Conservation (phyloP, 345 rosid genomes). For the Rubroshorea leprosula region DNA sequence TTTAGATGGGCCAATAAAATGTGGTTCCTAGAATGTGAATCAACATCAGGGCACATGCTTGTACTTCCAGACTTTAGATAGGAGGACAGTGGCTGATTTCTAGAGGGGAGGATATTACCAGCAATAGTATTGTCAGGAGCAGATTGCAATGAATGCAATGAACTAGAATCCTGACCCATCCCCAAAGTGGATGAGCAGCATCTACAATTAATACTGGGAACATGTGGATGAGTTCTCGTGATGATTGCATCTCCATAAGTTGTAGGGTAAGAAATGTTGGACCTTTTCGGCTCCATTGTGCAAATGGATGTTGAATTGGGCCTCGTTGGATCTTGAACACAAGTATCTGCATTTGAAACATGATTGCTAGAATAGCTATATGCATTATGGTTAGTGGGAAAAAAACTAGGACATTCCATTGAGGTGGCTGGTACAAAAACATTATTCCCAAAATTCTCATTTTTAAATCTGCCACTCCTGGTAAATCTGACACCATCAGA, state of each 20-base stretch:
- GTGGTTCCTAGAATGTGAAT: conserved; percentile 13
- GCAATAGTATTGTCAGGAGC: conserved; percentile 21
- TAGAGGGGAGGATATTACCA: conserved; percentile 12
- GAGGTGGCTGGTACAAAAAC: conserved; percentile 17
- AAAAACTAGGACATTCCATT: conserved; percentile 2
- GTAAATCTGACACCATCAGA: conserved; percentile 20
- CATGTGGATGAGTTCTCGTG: conserved; percentile 20
- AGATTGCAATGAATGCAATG: conserved; percentile 12
- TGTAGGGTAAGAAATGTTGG: conserved; percentile 19
- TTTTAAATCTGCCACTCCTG: conserved; percentile 20
- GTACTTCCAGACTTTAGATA: conserved; percentile 17
- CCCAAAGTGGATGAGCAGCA: conserved; percentile 14
- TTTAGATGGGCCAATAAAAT: conserved; percentile 18
- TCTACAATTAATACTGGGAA: conserved; percentile 11
- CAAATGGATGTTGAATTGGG: conserved; percentile 8
- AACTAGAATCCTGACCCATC: conserved; percentile 9
- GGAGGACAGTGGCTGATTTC: conserved; percentile 14
- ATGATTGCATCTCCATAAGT: conserved; percentile 19
- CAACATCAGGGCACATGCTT: conserved; percentile 13
- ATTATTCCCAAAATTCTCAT: conserved; percentile 17
- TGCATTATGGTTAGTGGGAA: conserved; percentile 14
- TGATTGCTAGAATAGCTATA: conserved; percentile 13
- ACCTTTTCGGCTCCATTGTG: conserved; percentile 18
- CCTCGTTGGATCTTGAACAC: conserved; percentile 20
- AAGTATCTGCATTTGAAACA: conserved; percentile 20